Base-by-base conservation (phyloP, 129 eudicot species). In the Silybum marianum region DNA sequence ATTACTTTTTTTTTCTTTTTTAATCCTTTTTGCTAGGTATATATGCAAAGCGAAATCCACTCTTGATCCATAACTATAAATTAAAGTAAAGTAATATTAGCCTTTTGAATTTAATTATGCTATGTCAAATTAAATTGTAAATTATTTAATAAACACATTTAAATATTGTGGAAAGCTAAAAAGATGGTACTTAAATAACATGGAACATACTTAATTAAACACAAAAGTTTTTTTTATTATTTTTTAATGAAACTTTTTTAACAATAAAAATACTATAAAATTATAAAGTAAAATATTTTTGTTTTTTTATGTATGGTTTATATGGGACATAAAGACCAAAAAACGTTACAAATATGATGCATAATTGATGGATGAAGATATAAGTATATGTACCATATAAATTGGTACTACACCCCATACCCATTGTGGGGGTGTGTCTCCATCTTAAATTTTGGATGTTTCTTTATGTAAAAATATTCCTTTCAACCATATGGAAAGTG, bases 361-460 rank as follows among this genome's bases (percentile, higher is more conserved):
- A 69, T 54, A 68, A 68, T 75, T 68, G 51, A 76, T 54, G 34
- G 46, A 76, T 48, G 77, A 54, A 69, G 58, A 75, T 21, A 77
- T 28, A 63, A 9, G 14, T 21, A 46, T 65, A 9, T 74, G 62
- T 66, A 68, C 7, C 71, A 68, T 74, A 66, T 65, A 12, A 62
- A 67, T 26, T 21, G 75, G 21, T 9, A 69, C 24, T 10, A 34
- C 65, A 69, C 44, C 85, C 81, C 85, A 82, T 72, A 48, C 54
- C 75, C 72, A 76, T 48, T 32, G 76, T 75, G 76, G 30, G 36
- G 36, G 36, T 3, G 30, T 75, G 75, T 68, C 76, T 69, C 71
- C 69, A n/a, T 60, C 39, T 39, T 76, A 70, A 36, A 48, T 70
- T 58, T 82, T 76, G 81, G 78, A 67, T 24, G 30, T 18, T 75